phyloP scores from a whole-genome alignment of 768 basidiomycete genomes.

The Lentinula detonsa region DNA sequence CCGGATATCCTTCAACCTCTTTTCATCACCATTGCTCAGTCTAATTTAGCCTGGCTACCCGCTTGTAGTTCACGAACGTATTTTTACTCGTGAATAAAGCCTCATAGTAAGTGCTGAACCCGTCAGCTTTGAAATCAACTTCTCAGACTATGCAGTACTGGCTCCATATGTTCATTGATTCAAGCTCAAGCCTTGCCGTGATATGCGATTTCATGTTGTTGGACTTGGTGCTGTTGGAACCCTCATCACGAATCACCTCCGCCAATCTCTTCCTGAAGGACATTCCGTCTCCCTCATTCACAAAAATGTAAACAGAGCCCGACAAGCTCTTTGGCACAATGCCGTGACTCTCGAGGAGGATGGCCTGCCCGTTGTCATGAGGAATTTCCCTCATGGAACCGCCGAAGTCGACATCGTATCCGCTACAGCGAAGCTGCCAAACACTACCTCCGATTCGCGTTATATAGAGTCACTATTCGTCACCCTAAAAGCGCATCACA shows the following conservation, averaged over 20 bases:
- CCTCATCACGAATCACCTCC: slow-evolving; percentile 76
- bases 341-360: slow-evolving; percentile 42
- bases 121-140: background rate
- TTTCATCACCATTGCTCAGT: too few relatives aligned
- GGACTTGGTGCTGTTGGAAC: slow-evolving; percentile 83
- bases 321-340: slow-evolving; percentile 23
- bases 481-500: slow-evolving; percentile 71
- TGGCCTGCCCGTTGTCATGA: slow-evolving; percentile 35
- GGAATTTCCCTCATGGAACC: slow-evolving; percentile 32
- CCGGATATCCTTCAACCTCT: background rate
- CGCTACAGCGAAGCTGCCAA: background rate
- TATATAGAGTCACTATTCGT: slow-evolving; percentile 77
- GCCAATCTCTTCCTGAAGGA: slow-evolving; percentile 43
- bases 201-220: slow-evolving; percentile 70
- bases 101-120: background rate
- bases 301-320: slow-evolving; percentile 37
- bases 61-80: too few relatives aligned
- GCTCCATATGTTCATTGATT: slow-evolving; percentile 7
- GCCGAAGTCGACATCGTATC: slow-evolving; percentile 49
- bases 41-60: background rate
- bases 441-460: slow-evolving; percentile 7
- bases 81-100: too few relatives aligned
- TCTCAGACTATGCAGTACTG: background rate
- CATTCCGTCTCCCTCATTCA: slow-evolving; percentile 68
- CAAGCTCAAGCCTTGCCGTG: background rate